These are phyloP conservation scores for Ceratocystiopsis minuta DNA, from an alignment of 2,329 filamentous ascomycete genomes.

Conservation along the genomic window DNA sequence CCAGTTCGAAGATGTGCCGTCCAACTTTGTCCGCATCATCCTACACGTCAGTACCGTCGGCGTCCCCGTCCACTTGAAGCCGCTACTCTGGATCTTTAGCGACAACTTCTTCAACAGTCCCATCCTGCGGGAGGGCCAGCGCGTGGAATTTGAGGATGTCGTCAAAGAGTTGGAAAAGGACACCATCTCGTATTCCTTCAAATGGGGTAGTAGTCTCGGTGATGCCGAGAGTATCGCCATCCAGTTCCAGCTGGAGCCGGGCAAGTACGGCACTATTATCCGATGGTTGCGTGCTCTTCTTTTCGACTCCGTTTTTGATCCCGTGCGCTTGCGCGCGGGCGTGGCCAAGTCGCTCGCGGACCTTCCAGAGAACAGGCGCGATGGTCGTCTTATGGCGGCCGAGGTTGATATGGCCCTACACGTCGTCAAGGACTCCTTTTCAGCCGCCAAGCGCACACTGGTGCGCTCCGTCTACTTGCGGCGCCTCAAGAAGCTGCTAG, in stretches of 20 bases:
- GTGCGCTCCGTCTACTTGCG: slow-evolving; percentile 80
- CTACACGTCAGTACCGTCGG: slow-evolving; percentile 62
- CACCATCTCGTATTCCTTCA: slow-evolving; percentile 67
- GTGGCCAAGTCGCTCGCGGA: slow-evolving; percentile 75
- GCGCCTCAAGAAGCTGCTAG: slow-evolving; percentile 63
- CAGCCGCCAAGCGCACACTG: slow-evolving; percentile 62
- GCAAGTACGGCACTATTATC: slow-evolving; percentile 71
- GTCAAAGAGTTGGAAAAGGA: slow-evolving; percentile 83
- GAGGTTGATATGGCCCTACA: slow-evolving; percentile 64
- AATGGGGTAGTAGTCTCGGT: slow-evolving; percentile 47
- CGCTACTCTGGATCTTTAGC: slow-evolving; percentile 65
- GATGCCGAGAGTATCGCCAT: slow-evolving; percentile 71
- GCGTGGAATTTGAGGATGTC: slow-evolving; percentile 76
- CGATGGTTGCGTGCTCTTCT: slow-evolving; percentile 73
- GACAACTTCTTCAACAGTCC: slow-evolving; percentile 93
- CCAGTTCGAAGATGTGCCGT: slow-evolving; percentile 91
- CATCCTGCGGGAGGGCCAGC: slow-evolving; percentile 56
- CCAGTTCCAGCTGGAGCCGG: slow-evolving; percentile 68
- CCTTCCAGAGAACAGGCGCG: slow-evolving; percentile 80
- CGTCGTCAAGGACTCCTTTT: slow-evolving; percentile 55
- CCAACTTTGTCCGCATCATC: slow-evolving; percentile 77
- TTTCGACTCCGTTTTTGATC: slow-evolving; percentile 78
- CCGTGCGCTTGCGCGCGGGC: slow-evolving; percentile 40
- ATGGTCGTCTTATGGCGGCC: slow-evolving; percentile 49
- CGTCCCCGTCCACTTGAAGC: slow-evolving; percentile 67